Conservation (phyloP, 306 rosid species). For the Trichosanthes cucumerina region DNA sequence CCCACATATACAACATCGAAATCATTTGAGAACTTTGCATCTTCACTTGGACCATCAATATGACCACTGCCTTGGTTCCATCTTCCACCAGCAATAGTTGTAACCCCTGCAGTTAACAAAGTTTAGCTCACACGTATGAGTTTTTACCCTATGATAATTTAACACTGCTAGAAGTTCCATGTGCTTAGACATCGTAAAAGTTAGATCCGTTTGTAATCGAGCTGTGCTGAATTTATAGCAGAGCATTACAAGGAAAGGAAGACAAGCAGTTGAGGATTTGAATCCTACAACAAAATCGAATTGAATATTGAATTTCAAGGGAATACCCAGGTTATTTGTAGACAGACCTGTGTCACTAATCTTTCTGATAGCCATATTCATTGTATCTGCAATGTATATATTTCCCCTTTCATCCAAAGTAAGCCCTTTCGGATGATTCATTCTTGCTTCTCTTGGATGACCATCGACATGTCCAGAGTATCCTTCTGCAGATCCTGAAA, state of each 20-base stretch:
- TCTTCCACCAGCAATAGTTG: constrained; percentile 98
- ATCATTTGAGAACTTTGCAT: constrained; percentile 85
- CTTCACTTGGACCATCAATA: constrained; percentile 97
- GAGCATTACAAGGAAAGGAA: not conserved
- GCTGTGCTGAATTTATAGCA: not conserved
- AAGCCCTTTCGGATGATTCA: constrained; percentile 89
- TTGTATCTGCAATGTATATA: constrained; percentile 83
- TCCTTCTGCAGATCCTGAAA: constrained; percentile 91
- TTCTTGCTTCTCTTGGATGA: constrained; percentile 77
- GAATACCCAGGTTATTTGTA: not conserved
- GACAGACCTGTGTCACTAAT: constrained; percentile 66
- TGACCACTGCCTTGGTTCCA: constrained; percentile 73
- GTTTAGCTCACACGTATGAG: not conserved
- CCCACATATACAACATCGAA: constrained; percentile 67
- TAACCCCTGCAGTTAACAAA: constrained; percentile 46
- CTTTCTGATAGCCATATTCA: constrained; percentile 95
- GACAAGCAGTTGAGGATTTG: not conserved
- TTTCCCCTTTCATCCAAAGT: constrained; percentile 78
- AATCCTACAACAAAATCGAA: not conserved
- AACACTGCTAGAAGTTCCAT: not conserved
- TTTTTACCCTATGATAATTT: not conserved
- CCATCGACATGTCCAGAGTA: constrained; percentile 89
- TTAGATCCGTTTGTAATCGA: no score
- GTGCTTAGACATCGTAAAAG: not conserved
- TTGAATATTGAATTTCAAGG: not conserved